Evolutionary conservation across 768 basidiomycete genomes (phyloP), one percentile per base, ranked within the genome.

Genomic region (Boletus barrowsii): DNA sequence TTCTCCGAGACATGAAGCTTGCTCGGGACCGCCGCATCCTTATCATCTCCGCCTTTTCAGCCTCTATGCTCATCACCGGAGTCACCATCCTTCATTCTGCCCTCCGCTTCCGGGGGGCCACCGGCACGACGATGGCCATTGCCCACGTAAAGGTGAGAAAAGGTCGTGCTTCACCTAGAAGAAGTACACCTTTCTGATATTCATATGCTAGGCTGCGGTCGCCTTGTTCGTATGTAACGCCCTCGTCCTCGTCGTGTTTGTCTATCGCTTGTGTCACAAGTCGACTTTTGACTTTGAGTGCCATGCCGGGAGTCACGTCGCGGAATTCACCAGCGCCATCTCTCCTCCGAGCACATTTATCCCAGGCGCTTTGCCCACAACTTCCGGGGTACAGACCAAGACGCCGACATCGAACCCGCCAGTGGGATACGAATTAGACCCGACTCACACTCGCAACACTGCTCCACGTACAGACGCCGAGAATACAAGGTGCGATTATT

Each of bases 131-230:
- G 15, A 0, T 63, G 3, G 26, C 56, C 29, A 55, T 70, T 29
- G 68, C 51, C 15, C 63, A 68, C 35, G 15, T 54, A 17, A 69
- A 70, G 66, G 66, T 63, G 50, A 10, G 33, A 35, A 40, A 24
- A 15, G 0, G 2, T 8, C 22, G 26, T 13, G 1, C 1, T 30
- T 2, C 17, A 39, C 14, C 22, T 26, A 15, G 14, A 10, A 14
- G n/a, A 3, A 44, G 8, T n/a, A 29, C 8, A 29, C 17, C 8
- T 22, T 18, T 20, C 42, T 50, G 32, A 58, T 32, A 13, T n/a
- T 14, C 10, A 14, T 20, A 30, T 13, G 5, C 29, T 29, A 64
- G 63, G 58, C 65, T 3, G 53, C 62, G 1, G 47, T 67, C 40
- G 50, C 65, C 10, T 46, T 66, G 15, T 33, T 66, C 32, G 51